phyloP scores from a whole-genome alignment of 2,329 filamentous ascomycete species.

The Neonectria punicea region DNA sequence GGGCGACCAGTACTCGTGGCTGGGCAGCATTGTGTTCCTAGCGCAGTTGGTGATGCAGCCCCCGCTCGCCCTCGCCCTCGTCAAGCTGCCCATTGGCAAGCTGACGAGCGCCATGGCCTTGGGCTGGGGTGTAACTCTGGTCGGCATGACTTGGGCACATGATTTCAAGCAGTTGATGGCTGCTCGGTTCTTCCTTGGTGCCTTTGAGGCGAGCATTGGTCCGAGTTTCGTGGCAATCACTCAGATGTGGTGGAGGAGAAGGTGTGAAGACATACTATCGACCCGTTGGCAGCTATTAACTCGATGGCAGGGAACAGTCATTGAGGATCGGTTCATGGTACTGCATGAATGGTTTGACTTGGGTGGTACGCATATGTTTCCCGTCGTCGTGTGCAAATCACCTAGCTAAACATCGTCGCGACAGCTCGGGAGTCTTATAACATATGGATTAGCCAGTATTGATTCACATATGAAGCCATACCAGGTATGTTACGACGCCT shows the following conservation, averaged over 20 bases:
- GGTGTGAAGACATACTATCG: slow-evolving; percentile 34
- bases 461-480: slow-evolving; percentile 57
- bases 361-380: slow-evolving; percentile 52
- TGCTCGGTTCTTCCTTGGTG: slow-evolving; percentile 65
- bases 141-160: slow-evolving; percentile 62
- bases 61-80: slow-evolving; percentile 64
- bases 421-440: slow-evolving; percentile 63
- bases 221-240: slow-evolving; percentile 68
- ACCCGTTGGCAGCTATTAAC: slow-evolving; percentile 15
- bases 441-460: slow-evolving; percentile 69
- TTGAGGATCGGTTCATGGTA: slow-evolving; percentile 68
- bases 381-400: background rate
- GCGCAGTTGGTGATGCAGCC: slow-evolving; percentile 69
- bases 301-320: slow-evolving; percentile 60
- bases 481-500: slow-evolving; percentile 50
- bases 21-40: slow-evolving; percentile 70
- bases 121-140: slow-evolving; percentile 63
- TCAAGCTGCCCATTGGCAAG: slow-evolving; percentile 70
- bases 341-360: slow-evolving; percentile 68
- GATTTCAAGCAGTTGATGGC: slow-evolving; percentile 61
- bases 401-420: background rate
- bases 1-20: slow-evolving; percentile 69
- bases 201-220: slow-evolving; percentile 61
- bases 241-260: slow-evolving; percentile 70
- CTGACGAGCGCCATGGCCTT: slow-evolving; percentile 67